A percentile compares a stretch with the other conserved stretches of the same genome.
Conservation (phyloP, 495 filamentous ascomycete genomes). For the Aspergillus panamensis region DNA sequence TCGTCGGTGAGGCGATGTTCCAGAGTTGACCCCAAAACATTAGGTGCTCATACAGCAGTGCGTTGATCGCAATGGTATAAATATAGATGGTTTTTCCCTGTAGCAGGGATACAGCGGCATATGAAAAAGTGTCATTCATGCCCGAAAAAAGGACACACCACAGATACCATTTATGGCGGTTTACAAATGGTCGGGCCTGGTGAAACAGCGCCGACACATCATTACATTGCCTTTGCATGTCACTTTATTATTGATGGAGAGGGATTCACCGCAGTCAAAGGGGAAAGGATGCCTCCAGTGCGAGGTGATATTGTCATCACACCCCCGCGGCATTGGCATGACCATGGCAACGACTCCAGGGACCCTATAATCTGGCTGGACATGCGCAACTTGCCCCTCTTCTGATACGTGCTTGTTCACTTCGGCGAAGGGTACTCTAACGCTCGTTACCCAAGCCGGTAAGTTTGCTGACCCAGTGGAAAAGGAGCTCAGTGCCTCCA, state of each 20-base stretch:
- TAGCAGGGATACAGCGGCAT: too few relatives aligned
- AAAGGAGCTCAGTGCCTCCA: background rate
- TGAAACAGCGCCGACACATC: background rate
- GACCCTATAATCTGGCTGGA: conserved; percentile 1
- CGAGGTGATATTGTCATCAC: conserved; percentile 5
- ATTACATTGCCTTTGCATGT: conserved; percentile 1
- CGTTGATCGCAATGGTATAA: too few relatives aligned
- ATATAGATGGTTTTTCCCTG: too few relatives aligned
- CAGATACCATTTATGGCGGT: conserved; percentile 1
- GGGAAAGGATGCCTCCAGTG: background rate
- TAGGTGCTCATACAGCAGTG: too few relatives aligned
- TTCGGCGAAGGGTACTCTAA: background rate
- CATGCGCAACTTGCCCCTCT: conserved; percentile 1
- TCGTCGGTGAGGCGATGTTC: too few relatives aligned
- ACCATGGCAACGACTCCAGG: background rate
- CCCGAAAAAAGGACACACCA: too few relatives aligned
- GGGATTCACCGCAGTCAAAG: background rate
- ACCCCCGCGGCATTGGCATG: conserved; percentile 4
- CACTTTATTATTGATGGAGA: conserved; percentile 2
- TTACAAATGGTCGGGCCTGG: background rate
- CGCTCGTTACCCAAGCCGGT: background rate
- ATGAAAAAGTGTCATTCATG: too few relatives aligned
- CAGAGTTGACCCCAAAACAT: too few relatives aligned
- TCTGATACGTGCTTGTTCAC: background rate
- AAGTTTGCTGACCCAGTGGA: background rate